Evolutionary conservation across 768 basidiomycete genomes (phyloP).

Genomic region (Cantharellus cinnabarinus): DNA sequence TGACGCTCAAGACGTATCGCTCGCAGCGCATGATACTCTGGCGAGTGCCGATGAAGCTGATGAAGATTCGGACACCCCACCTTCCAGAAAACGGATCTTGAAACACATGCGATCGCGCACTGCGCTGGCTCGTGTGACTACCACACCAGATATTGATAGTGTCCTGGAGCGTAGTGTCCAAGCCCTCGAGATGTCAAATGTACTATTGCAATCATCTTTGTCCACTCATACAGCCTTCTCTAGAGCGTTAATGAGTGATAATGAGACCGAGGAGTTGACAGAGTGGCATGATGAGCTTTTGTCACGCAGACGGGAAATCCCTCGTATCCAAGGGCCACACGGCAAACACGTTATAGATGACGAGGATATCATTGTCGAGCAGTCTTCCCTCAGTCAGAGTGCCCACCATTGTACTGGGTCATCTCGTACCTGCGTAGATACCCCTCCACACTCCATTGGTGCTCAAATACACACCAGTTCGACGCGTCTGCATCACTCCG

Average conservation of each 20-base stretch:
- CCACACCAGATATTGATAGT: slow-evolving; percentile 25
- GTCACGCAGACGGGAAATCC: no score
- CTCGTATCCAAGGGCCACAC: no score
- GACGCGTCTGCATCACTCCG: background rate
- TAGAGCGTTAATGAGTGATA: slow-evolving; percentile 24
- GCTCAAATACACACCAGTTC: background rate
- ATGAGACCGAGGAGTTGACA: no score
- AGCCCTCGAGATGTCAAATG: slow-evolving; percentile 71
- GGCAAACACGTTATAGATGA: no score
- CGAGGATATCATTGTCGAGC: background rate
- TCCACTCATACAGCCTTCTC: slow-evolving; percentile 41
- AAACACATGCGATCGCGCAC: background rate
- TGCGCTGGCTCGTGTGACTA: background rate
- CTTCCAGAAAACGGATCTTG: background rate
- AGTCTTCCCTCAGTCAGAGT: background rate
- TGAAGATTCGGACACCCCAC: background rate
- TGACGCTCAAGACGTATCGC: background rate
- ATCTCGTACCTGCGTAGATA: background rate
- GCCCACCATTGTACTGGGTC: background rate
- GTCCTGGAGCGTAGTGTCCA: slow-evolving; percentile 64
- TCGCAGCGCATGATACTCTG: background rate
- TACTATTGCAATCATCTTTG: slow-evolving; percentile 54
- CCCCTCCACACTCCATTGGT: background rate
- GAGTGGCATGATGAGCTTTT: no score
- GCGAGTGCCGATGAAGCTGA: background rate